Base-by-base conservation (phyloP, 1,284 basidiomycete species). In the Rhodotorula sp. region DNA sequence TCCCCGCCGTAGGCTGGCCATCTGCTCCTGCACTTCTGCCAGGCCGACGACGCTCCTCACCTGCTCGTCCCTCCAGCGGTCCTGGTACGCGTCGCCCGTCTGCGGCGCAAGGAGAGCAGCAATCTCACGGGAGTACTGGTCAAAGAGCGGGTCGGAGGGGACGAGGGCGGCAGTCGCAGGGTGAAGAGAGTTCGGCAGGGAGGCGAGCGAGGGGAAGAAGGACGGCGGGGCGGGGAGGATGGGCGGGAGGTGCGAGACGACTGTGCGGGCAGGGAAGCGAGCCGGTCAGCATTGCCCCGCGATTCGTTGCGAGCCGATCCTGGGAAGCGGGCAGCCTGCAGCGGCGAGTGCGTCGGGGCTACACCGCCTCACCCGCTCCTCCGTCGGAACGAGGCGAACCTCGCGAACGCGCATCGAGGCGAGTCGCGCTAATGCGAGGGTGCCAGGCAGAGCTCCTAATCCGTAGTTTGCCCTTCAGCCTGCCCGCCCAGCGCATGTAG, bases 71-170 rank as follows among this genome's bases (percentile, higher is more conserved):
- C 72, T 54, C 67, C 66, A 76, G 0, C 7, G 46, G 12, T 54
- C 60, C 22, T 29, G 41, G 27, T 58, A 15, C 25, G 34, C 2
- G 13, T 50, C 8, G 19, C 32, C 34, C 4, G 2, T 27, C 32
- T 15, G 13, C n/a, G 32, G 4, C 27, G 32, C 39, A 25, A 72
- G 29, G 19, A 74, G 29, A 3, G 65, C 36, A 3, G 25, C n/a
- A 32, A 74, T 61, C 37, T 76, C 75, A 25, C 36, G 53, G 32
- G 64, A 46, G 56, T 72, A 75, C 25, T 65, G 64, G 15, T 64
- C 61, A 56, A 76, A 70, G 53, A 72, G 60, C 4, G 66, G 70
- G 36, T 76, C 75, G 15, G 29, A 29, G 21, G 70, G 70, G 15
- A 68, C 36, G 9, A 39, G 44, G 10, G 36, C 34, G 21, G 37